Base-by-base conservation (phyloP, 352 stramenopile genomes). In the Pythium graminicola region DNA sequence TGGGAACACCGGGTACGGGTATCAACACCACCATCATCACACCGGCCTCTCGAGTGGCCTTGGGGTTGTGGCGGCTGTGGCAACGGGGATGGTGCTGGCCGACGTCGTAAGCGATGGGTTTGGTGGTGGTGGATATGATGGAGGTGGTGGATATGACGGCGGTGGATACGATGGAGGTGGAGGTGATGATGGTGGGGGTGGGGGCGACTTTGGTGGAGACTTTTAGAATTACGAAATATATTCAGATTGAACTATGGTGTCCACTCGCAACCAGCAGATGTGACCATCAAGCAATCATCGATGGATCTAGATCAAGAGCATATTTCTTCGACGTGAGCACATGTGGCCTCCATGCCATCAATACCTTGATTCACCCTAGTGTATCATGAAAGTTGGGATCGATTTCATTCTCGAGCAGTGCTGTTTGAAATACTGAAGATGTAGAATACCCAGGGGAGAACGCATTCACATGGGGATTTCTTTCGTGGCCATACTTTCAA, bases 201-300 rank as follows among this genome's bases (percentile, higher is more conserved):
- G 45, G 19, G 53, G 41, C 14, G 53, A 60, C 53, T 52, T 52
- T 33, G 53, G 53, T 3, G 43, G 53, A 1, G 53, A 60, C 28
- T 54, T 32, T 38, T 16, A 33, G 42, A 38, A 50, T 35, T n/a
- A 38, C 29, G 7, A 35, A 13, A 35, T 35, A 35, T 35, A 35
- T 35, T 35, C 13, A 13, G 29, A 35, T 35, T 13, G 13, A 35
- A 13, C 13, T 35, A 35, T 13, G 29, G 29, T 35, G 13, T 35
- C 29, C 29, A 13, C 13, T 35, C n/a, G n/a, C n/a, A n/a, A n/a
- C n/a, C n/a, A n/a, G n/a, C n/a, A n/a, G n/a, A n/a, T n/a, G n/a
- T n/a, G n/a, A n/a, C n/a, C n/a, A n/a, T n/a, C n/a, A n/a, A n/a
- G n/a, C n/a, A n/a, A n/a, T n/a, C n/a, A n/a, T n/a, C n/a, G n/a